phyloP scores from a whole-genome alignment of 352 stramenopile genomes.

The Globisporangium cederbergense region DNA sequence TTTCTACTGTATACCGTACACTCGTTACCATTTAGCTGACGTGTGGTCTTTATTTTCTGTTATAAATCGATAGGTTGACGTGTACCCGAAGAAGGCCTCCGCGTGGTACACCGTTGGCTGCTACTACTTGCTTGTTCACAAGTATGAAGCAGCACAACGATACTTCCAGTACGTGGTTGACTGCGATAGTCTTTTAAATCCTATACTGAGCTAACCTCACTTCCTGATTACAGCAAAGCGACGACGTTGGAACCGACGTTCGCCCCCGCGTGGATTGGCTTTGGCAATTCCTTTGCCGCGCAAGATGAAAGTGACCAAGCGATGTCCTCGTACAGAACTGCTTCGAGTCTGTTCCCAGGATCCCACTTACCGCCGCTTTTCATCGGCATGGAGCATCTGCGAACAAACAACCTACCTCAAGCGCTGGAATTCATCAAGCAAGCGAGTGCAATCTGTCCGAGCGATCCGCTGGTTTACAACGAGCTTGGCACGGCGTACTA shows the following conservation, averaged over 20 bases:
- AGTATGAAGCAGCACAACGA: conserved; percentile 93
- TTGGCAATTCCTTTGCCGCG: conserved; percentile 94
- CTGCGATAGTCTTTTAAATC: background rate
- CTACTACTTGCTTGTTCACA: conserved; percentile 94
- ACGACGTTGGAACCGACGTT: conserved; percentile 91
- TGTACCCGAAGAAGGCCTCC: conserved; percentile 90
- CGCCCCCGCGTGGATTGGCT: conserved; percentile 95
- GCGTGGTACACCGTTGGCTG: conserved; percentile 96
- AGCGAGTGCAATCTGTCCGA: conserved; percentile 80
- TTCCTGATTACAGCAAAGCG: conserved; percentile 62
- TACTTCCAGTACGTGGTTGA: conserved; percentile 90
- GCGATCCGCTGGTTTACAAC: conserved; percentile 94
- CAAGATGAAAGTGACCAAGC: conserved; percentile 98
- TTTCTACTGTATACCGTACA: background rate
- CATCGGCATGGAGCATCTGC: conserved; percentile 97
- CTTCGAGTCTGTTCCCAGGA: conserved; percentile 91
- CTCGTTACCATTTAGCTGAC: background rate
- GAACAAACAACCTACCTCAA: conserved; percentile 96
- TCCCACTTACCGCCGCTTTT: conserved; percentile 93
- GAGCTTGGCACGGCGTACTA: conserved; percentile 95
- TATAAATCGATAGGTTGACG: conserved; percentile 68
- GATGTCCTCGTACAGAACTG: conserved; percentile 95
- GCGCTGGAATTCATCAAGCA: conserved; percentile 93
- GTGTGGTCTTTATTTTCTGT: background rate
- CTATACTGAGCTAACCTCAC: background rate